Conservation (phyloP, 2,329 filamentous ascomycete genomes). For the Cercospora nicotianae region DNA sequence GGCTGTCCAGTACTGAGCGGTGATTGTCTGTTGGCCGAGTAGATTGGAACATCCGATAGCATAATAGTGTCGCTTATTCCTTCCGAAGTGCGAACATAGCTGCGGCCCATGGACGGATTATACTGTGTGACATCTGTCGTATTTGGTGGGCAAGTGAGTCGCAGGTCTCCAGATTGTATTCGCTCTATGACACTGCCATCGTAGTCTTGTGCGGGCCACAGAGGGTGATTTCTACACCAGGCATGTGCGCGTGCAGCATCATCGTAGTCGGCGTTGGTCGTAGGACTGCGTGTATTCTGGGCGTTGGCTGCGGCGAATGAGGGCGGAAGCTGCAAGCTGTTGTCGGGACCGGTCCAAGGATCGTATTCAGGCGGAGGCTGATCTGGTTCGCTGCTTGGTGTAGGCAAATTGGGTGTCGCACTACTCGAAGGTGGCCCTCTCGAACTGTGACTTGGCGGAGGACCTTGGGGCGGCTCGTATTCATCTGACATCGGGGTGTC, state of each 20-base stretch:
- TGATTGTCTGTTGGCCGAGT: conserved; percentile 60
- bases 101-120: conserved; percentile 53
- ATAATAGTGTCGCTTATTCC: conserved; percentile 62
- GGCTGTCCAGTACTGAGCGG: conserved; percentile 52
- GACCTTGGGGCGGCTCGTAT: conserved; percentile 36
- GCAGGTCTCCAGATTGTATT: conserved; percentile 53
- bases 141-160: conserved; percentile 46
- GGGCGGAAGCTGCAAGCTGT: conserved; percentile 73
- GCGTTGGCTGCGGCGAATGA: conserved; percentile 49
- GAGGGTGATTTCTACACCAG: conserved; percentile 64
- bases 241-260: conserved; percentile 64
- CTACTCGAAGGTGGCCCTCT: conserved; percentile 16
- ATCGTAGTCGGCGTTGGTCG: conserved; percentile 66
- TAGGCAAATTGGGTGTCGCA: conserved; percentile 20
- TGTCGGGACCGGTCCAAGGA: conserved; percentile 72
- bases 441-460: conserved; percentile 31
- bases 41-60: conserved; percentile 68
- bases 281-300: conserved; percentile 62
- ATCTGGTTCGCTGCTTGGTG: conserved; percentile 20
- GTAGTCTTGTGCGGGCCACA: conserved; percentile 54
- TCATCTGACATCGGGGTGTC: conserved; percentile 18
- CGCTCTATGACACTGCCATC: conserved; percentile 44
- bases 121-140: conserved; percentile 48
- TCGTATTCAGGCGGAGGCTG: conserved; percentile 60
- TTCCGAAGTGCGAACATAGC: conserved; percentile 39